Base-by-base conservation (phyloP, 805 yeast species). In the Yamadazyma takamatsuzukensis region DNA sequence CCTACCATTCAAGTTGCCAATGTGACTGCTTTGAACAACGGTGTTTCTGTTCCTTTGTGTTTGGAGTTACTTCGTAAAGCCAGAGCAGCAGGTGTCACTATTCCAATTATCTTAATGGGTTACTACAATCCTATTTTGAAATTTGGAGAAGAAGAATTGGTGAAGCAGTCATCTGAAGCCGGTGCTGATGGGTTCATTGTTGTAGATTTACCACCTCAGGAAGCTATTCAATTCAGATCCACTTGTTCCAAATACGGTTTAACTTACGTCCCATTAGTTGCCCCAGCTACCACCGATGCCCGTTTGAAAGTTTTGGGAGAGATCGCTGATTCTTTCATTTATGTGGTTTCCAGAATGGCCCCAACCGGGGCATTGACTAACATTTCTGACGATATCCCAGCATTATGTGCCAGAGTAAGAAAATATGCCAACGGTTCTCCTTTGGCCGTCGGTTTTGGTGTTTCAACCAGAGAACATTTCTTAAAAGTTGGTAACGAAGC, bases 121-220 rank as follows among this genome's bases (percentile, higher is more conserved):
- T 93, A 93, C 73, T 93, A 87, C 67, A 93, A 93, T 63, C 99
- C 99, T 11, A 78, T 93, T 44, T 58, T 86, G 55, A 80, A 74
- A 45, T 90, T 82, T 55, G 98, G 97, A 33, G 98, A 93, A 64
- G 81, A 81, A 49, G 70, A 78, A 57, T 70, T 93, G 66, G 77
- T 88, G 41, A 64, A 70, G 41, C 95, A 83, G 42, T 74, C 94
- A n/a, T 78, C 80, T 32, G 71, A 65, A 15, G 96, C 89, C 1
- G 98, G 98, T 43, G 98, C 88, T 30, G 88, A 86, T 53, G 99
- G 97, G 15, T 93, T 81, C 61, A 81, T 93, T 49, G 78, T 93
- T 32, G 97, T 90, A 26, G 99, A 93, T 59, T 69, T 93, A 49
- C 99, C 99, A 31, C 98, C 98, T 18, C 97, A 93, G 70, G 97